Evolutionary conservation across 202 grass and related monocot species (phyloP), one percentile per base, ranked within the genome.

Genomic region (Saccharum hybrid): DNA sequence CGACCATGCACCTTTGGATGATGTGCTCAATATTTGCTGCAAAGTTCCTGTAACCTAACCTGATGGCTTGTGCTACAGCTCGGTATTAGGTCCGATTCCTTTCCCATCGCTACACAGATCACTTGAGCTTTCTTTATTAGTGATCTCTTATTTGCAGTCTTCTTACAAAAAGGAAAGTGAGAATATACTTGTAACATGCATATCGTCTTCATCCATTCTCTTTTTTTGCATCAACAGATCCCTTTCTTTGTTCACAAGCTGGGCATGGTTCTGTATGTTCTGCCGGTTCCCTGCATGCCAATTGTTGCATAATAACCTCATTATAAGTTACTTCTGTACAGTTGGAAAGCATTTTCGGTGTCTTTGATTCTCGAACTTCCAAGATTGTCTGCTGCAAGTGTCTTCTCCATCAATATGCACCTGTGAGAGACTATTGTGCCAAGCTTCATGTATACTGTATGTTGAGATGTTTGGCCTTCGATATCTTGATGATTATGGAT

Each of bases 1-100:
- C 28, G 95, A 94, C 52, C 91, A 94, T 81, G 91, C 90, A 23
- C 88, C 88, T 83, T 75, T 97, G 76, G 88, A 92, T 42, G 90
- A 97, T 34, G 60, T 94, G 12, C 54, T 94, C 21, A 66, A 79
- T 37, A 75, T 90, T 26, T 98, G 92, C 84, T 93, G 89, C 76
- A 89, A 86, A 85, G 74, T 81, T 63, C 88, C 86, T 48, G 82
- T 75, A 1, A 30, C 79, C 19, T 75, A 0, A 36, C 75, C 19
- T 94, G 81, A 94, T 76, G 64, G 63, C 5, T 7, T 38, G 2
- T 49, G 67, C 28, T 75, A 79, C 13, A 1, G 6, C 7, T 48
- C 4, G 10, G 68, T 79, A n/a, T n/a, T 57, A 71, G 36, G 51
- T 62, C 41, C 11, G 6, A 43, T 51, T 36, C 31, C 48, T 11